Percentiles rank a stretch among this genome's conserved stretches.
Evolutionary conservation across 768 basidiomycete genomes (phyloP).

Genomic region (Hygrocybe punicea): DNA sequence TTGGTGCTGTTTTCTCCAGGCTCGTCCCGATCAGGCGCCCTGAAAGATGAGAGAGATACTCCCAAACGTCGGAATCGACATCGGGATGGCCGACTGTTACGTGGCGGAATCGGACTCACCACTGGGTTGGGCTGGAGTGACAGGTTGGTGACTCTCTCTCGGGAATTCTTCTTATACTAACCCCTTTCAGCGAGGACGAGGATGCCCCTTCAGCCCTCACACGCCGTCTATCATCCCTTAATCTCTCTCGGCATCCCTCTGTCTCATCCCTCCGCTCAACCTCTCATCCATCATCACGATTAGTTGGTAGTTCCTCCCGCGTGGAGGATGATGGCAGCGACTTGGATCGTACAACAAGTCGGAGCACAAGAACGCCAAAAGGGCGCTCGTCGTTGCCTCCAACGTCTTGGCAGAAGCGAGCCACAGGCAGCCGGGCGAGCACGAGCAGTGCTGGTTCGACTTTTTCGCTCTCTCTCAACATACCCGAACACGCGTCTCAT

Average conservation of each 20-base stretch:
- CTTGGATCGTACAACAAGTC: slow-evolving; percentile 5
- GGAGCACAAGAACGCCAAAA: slow-evolving; percentile 3
- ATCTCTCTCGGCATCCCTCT: slow-evolving; percentile 47
- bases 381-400: slow-evolving; percentile 15
- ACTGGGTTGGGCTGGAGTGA: slow-evolving; percentile 76
- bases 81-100: slow-evolving; percentile 55
- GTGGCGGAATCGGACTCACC: slow-evolving; percentile 64
- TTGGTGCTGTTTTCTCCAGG: slow-evolving; percentile 23
- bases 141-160: slow-evolving; percentile 44
- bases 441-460: slow-evolving; percentile 32
- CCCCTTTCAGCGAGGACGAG: slow-evolving; percentile 58
- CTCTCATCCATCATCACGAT: slow-evolving; percentile 33
- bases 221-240: slow-evolving; percentile 55
- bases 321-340: background rate
- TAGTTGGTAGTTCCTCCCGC: slow-evolving; percentile 14
- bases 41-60: slow-evolving; percentile 59
- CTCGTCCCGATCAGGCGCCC: slow-evolving; percentile 28
- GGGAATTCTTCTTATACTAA: background rate
- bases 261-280: slow-evolving; percentile 39
- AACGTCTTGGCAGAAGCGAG: slow-evolving; percentile 23
- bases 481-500: background rate
- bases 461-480: slow-evolving; percentile 7
- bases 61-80: slow-evolving; percentile 54
- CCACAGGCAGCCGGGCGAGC: slow-evolving; percentile 19
- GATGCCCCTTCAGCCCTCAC: slow-evolving; percentile 68